Evolutionary conservation across 129 eudicot species (phyloP), one percentile per base, ranked within the genome.

Genomic region (Pseudognaphalium luteoalbum): DNA sequence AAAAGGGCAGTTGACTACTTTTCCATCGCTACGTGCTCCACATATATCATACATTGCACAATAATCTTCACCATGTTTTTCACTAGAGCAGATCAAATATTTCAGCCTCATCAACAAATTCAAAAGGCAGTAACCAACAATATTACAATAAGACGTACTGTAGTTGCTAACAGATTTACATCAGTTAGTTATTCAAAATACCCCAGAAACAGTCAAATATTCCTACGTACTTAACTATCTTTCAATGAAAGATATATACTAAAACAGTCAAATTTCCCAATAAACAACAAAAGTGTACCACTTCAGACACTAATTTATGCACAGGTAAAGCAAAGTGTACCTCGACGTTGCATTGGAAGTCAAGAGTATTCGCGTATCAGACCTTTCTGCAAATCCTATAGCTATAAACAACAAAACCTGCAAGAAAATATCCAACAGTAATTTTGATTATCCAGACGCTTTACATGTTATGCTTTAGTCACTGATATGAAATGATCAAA

Each of bases 21-120:
- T 95, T 60, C 93, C 94, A 77, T 95, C 99, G 73, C 94, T 91
- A 19, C 99, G 88, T 50, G 83, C 50, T 76, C 99, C 99, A 85
- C 99, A 95, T 54, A 95, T 89, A 81, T 86, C 97, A 79, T 91
- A 85, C 99, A 95, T 95, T 29, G 97, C 94, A 79, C 99, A 95
- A 72, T 86, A 87, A 50, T 81, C 88, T 78, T 81, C 89, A 21
- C 92, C 77, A 78, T 95, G 97, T 52, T 79, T 86, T 71, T 74
- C 78, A 77, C 94, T 89, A 44, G 4, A 71, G 4, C 70, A 82
- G 5, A 42, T 1, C 20, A 9, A 30, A 7, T 58, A 50, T 39
- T 81, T 76, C 47, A 75, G 21, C 28, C 6, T 70, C 76, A 20
- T 50, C 77, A 50, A 71, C 22, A 6, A 61, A 35, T 21, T 32